A percentile compares a stretch with the other conserved stretches of the same genome.
phyloP scores from a whole-genome alignment of 768 basidiomycete species.

The Mycena kentingensis region DNA sequence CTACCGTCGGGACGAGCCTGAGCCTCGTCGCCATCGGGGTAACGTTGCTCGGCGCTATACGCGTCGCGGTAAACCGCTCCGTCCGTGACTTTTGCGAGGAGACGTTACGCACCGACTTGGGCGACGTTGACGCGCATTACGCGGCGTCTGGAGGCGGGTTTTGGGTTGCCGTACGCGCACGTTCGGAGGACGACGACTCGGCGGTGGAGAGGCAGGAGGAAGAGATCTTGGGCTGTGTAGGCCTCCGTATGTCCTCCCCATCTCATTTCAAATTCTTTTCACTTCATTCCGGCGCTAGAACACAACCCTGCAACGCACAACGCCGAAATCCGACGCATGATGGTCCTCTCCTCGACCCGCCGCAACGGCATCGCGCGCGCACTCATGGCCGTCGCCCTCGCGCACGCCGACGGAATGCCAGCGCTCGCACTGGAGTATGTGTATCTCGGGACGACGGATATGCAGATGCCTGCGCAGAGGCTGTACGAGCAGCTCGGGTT shows the following conservation, averaged over 20 bases:
- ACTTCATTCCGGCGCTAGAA: too few species aligned
- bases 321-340: background rate
- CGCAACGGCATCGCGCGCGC: background rate
- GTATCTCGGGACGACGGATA: background rate
- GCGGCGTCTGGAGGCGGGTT: background rate
- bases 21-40: background rate
- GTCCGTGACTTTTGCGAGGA: background rate
- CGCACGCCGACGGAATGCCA: background rate
- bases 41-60: background rate
- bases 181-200: background rate
- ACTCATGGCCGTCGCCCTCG: background rate
- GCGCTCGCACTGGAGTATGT: background rate
- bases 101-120: background rate
- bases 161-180: background rate
- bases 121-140: background rate
- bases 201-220: too few species aligned
- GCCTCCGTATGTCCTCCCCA: background rate
- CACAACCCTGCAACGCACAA: background rate
- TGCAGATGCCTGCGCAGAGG: background rate
- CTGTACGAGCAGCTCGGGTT: background rate
- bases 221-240: background rate
- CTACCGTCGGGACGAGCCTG: too few species aligned
- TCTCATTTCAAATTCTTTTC: background rate
- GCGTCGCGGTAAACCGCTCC: background rate
- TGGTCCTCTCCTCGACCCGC: background rate